Evolutionary conservation across 768 basidiomycete species (phyloP).

Genomic region (Suillus placidus): DNA sequence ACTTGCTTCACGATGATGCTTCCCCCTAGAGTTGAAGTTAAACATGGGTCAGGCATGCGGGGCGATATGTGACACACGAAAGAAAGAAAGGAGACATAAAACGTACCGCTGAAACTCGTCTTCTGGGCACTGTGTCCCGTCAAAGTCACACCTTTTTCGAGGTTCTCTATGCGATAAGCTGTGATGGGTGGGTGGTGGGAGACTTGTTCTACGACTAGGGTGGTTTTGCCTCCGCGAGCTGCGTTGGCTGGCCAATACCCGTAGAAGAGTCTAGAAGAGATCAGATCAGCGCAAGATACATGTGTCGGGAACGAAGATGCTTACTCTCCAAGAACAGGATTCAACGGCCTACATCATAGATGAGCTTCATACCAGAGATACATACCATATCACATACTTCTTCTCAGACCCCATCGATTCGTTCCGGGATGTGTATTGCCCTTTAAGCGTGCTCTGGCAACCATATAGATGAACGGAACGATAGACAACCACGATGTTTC

Average conservation of each 20-base stretch:
- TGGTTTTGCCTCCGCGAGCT: constrained; percentile 75
- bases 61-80: not conserved
- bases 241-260: constrained; percentile 79
- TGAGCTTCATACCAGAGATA: constrained; percentile 5
- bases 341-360: constrained; percentile 69
- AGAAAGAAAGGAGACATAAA: not conserved
- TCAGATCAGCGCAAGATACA: not conserved
- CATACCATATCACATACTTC: constrained; percentile 58
- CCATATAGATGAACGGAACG: not conserved
- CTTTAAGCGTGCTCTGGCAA: constrained; percentile 83
- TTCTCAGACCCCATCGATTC: constrained; percentile 97
- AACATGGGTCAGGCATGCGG: constrained; percentile 7
- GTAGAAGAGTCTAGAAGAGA: constrained; percentile 68
- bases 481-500: not conserved
- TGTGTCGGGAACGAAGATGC: constrained; percentile 23
- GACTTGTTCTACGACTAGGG: constrained; percentile 90
- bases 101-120: constrained; percentile 83
- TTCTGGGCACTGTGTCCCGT: constrained; percentile 94
- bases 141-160: constrained; percentile 70
- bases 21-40: constrained; percentile 44
- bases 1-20: constrained; percentile 91
- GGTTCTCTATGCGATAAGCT: constrained; percentile 86
- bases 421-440: constrained; percentile 93
- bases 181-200: constrained; percentile 94
- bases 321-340: constrained; percentile 92